Percentiles rank a stretch among this genome's conserved stretches.
Conservation (phyloP, 202 grass and related monocot species). For the Elaeis oleifera region DNA sequence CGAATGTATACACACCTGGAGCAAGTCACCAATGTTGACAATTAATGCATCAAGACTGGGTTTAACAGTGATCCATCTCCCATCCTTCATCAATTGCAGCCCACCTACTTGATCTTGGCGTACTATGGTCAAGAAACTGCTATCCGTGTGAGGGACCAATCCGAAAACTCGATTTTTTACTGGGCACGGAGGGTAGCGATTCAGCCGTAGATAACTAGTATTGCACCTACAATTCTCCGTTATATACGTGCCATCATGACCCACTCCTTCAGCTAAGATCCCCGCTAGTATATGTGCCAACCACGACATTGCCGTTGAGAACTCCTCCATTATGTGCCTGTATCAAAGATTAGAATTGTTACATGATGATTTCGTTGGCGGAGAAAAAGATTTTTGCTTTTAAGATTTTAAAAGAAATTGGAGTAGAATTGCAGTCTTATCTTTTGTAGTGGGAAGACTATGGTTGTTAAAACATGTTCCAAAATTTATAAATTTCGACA, state of each 20-base stretch:
- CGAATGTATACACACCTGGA: constrained; percentile 26
- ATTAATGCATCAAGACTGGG: constrained; percentile 44
- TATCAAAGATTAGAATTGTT: background rate
- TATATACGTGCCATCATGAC: constrained; percentile 2
- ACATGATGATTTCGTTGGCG: no score
- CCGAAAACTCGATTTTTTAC: constrained; percentile 36
- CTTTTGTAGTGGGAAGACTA: no score
- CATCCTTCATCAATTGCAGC: constrained; percentile 46
- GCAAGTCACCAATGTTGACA: constrained; percentile 64
- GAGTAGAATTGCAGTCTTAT: no score
- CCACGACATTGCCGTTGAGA: constrained; percentile 33
- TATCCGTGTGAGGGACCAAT: constrained; percentile 66
- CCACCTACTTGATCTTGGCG: constrained; percentile 49
- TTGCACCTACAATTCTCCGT: constrained; percentile 16
- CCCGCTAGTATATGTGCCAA: constrained; percentile 37
- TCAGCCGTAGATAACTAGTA: constrained; percentile 63
- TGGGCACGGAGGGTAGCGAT: constrained; percentile 55
- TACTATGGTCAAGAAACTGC: constrained; percentile 58
- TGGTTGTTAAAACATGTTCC: no score
- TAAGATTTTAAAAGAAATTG: no score
- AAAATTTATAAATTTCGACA: no score
- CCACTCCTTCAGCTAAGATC: constrained; percentile 22
- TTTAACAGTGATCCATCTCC: constrained; percentile 40
- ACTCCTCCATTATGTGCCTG: constrained; percentile 45
- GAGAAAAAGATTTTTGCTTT: no score